These are phyloP conservation scores for Linnemannia zychae DNA, from an alignment of 192 early-diverging fungal species.

Conservation along the genomic window DNA sequence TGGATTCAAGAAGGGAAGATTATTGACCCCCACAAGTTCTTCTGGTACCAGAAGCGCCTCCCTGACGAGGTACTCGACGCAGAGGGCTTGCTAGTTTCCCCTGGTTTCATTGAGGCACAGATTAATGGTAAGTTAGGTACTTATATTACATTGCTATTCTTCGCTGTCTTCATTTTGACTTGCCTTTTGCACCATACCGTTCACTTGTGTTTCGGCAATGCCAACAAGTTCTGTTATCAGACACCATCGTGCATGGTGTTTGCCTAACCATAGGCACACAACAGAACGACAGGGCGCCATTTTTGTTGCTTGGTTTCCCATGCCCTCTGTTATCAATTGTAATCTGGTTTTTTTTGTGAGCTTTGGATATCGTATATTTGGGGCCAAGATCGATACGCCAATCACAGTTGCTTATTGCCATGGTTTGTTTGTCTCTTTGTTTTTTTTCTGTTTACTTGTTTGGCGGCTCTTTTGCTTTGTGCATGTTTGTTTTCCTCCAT, in stretches of 20 bases:
- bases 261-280: background rate
- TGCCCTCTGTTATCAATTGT: background rate
- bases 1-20: constrained; percentile 86
- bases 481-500: constrained; percentile 35
- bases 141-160: background rate
- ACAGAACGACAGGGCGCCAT: background rate
- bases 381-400: background rate
- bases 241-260: background rate
- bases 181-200: background rate
- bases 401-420: background rate
- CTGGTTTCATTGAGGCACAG: constrained; percentile 87
- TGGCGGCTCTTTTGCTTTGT: constrained; percentile 43
- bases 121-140: constrained; percentile 69
- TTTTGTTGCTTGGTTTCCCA: background rate
- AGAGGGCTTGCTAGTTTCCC: constrained; percentile 74
- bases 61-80: constrained; percentile 82
- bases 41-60: constrained; percentile 74
- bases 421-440: constrained; percentile 23
- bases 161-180: background rate
- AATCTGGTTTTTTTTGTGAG: constrained; percentile 7
- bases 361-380: background rate
- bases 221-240: background rate
- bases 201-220: background rate
- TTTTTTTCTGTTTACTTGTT: constrained; percentile 16
- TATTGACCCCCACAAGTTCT: constrained; percentile 77